Base-by-base conservation (phyloP, 2,329 filamentous ascomycete species). In the Cercospora citrullina region DNA sequence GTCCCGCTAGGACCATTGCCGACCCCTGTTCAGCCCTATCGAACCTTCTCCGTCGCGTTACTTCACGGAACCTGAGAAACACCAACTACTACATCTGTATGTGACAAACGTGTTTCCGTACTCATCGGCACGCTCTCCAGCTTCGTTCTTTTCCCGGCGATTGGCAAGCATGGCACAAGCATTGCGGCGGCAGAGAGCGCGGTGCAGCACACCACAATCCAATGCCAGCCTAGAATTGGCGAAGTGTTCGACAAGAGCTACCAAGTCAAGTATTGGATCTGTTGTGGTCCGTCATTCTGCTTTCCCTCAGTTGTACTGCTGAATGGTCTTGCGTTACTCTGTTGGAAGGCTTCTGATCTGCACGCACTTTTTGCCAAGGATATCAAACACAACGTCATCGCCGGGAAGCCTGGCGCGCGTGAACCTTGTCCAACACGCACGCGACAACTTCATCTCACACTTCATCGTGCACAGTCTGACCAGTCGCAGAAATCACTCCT, bases 341-440 rank as follows among this genome's bases (percentile, higher is more conserved):
- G 16, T n/a, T 42, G 36, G 6, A 4, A 42, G 36, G 36, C 36
- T 1, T 42, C 36, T 16, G 16, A 42, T 42, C 36, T 42, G 36
- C 5, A n/a, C 8, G 23, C 21, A 55, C 21, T n/a, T 57, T 58
- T 59, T 36, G 55, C 55, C 55, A 59, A 59, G 55, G 28, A 59
- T 59, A 59, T 55, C 55, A 21, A 16, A 30, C 53, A 31, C 23
- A 57, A 59, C 55, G 55, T 59, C 55, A 59, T 59, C 30, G 55
- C 55, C 36, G 55, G 53, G 55, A 36, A 59, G 36, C 28, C 55
- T 59, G 55, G 55, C 55, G 55, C 55, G 55, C 30, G 55, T 59
- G 26, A 59, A 36, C 30, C 30, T 59, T 59, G 55, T 59, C 55
- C 55, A 59, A 21, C 23, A 26, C 45, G 21, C 21, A 8, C 48